Conservation (phyloP, 2,329 filamentous ascomycete species). For the Aspergillus luchuensis region DNA sequence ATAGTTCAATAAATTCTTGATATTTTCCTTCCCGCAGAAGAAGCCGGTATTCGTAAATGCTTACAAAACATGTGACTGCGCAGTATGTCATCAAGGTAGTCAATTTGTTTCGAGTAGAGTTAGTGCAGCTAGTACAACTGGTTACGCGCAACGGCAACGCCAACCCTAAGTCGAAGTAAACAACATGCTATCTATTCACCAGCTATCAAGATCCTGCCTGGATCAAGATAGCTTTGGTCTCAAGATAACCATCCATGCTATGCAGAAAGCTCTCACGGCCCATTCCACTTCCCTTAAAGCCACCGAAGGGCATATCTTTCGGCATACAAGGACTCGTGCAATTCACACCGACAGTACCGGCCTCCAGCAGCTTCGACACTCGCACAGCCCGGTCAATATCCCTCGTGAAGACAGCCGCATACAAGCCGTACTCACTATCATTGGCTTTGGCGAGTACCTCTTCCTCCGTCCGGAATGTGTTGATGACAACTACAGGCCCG, state of each 20-base stretch:
- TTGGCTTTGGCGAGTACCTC: constrained; percentile 61
- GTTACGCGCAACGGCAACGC: not conserved
- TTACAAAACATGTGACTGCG: not conserved
- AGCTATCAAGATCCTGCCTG: constrained; percentile 14
- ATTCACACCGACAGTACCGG: constrained; percentile 34
- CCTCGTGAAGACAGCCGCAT: constrained; percentile 35
- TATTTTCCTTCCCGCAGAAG: too few species aligned
- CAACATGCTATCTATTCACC: not conserved
- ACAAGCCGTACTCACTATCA: constrained; percentile 38
- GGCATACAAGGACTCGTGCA: constrained; percentile 43
- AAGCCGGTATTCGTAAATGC: not conserved
- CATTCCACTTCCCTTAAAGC: constrained; percentile 46
- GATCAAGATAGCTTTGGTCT: constrained; percentile 33
- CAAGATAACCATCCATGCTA: constrained; percentile 42
- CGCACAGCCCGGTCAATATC: constrained; percentile 33
- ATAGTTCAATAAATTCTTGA: too few species aligned
- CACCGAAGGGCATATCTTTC: constrained; percentile 47
- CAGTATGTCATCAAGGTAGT: not conserved
- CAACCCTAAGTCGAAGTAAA: not conserved
- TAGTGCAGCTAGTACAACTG: not conserved
- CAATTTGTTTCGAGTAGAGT: not conserved
- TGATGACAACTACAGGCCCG: constrained; percentile 47
- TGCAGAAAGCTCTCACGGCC: constrained; percentile 41
- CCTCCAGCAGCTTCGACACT: constrained; percentile 28
- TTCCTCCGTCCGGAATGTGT: constrained; percentile 50